Conservation (phyloP, 164 flowering plant genomes). For the Protea cynaroides region DNA sequence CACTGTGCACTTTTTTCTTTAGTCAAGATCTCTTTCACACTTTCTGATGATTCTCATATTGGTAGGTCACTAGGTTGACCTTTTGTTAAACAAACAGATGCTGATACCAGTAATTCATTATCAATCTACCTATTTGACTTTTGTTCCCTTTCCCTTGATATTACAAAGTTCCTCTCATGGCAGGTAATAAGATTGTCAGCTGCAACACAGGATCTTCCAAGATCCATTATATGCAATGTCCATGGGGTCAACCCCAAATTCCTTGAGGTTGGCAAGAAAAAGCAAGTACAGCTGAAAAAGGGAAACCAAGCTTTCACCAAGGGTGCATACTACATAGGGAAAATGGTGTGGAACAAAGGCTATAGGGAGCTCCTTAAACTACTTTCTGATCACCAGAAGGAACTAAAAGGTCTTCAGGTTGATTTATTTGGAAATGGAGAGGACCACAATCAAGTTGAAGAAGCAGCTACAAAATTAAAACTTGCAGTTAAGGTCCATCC, state of each 20-base stretch:
- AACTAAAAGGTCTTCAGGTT: constrained; percentile 63
- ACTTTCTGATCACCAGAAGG: constrained; percentile 57
- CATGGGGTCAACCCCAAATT: constrained; percentile 97
- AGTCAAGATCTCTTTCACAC: too few species aligned
- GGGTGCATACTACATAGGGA: constrained; percentile 92
- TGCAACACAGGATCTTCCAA: constrained; percentile 93
- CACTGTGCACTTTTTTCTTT: too few species aligned
- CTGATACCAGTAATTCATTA: too few species aligned
- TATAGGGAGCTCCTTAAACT: constrained; percentile 80
- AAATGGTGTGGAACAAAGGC: constrained; percentile 96
- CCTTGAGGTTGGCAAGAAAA: constrained; percentile 72
- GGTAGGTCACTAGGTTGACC: too few species aligned
- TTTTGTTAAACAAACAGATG: too few species aligned
- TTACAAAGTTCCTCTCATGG: neutral
- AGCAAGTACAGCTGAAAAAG: constrained; percentile 42
- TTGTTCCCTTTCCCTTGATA: too few species aligned
- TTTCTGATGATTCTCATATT: too few species aligned
- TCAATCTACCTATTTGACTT: too few species aligned
- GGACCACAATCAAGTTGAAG: constrained; percentile 69
- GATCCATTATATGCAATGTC: constrained; percentile 81
- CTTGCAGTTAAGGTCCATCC: constrained; percentile 59
- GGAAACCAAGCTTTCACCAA: constrained; percentile 51
- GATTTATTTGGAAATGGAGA: constrained; percentile 90
- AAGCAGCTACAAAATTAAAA: constrained; percentile 59
- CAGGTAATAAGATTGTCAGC: constrained; percentile 92